These are phyloP conservation scores for Gilbertella persicaria DNA, from an alignment of 371 early-diverging fungal genomes.

Conservation along the genomic window DNA sequence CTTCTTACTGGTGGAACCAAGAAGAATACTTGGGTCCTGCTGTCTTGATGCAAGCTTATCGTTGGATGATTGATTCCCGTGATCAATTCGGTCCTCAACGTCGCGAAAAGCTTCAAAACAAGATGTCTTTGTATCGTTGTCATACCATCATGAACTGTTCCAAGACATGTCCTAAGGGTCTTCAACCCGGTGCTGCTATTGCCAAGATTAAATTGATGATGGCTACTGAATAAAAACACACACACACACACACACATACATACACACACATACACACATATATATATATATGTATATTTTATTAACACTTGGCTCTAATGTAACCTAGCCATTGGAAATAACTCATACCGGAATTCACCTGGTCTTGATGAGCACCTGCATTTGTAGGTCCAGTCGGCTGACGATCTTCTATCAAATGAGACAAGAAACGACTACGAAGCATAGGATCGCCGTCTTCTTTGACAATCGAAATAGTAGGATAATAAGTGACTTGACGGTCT, in stretches of 20 bases:
- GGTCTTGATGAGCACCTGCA: conserved; percentile 46
- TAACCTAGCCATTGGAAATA: conserved; percentile 76
- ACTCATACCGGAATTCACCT: conserved; percentile 67
- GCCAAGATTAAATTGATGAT: conserved; percentile 94
- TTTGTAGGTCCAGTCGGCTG: conserved; percentile 37
- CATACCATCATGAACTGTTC: conserved; percentile 99
- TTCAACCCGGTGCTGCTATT: conserved; percentile 95
- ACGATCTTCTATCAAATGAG: conserved; percentile 68
- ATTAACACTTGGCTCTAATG: conserved; percentile 42
- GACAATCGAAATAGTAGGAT: conserved; percentile 54
- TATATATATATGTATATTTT: conserved; percentile 3
- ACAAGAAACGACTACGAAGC: conserved; percentile 61
- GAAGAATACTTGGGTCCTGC: conserved; percentile 96
- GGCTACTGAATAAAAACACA: conserved; percentile 73
- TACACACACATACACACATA: background rate
- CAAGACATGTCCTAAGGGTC: conserved; percentile 96
- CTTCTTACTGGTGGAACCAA: conserved; percentile 97
- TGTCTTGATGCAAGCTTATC: conserved; percentile 95
- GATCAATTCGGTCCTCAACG: conserved; percentile 92
- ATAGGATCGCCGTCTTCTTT: conserved; percentile 77
- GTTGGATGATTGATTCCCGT: conserved; percentile 97
- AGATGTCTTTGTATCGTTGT: conserved; percentile 96
- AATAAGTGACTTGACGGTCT: conserved; percentile 28
- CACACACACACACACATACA: background rate
- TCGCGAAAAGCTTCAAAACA: conserved; percentile 88